Evolutionary conservation across 176 grass and related monocot species (phyloP), one percentile per base, ranked within the genome.

Genomic region (Oryza brachyantha): DNA sequence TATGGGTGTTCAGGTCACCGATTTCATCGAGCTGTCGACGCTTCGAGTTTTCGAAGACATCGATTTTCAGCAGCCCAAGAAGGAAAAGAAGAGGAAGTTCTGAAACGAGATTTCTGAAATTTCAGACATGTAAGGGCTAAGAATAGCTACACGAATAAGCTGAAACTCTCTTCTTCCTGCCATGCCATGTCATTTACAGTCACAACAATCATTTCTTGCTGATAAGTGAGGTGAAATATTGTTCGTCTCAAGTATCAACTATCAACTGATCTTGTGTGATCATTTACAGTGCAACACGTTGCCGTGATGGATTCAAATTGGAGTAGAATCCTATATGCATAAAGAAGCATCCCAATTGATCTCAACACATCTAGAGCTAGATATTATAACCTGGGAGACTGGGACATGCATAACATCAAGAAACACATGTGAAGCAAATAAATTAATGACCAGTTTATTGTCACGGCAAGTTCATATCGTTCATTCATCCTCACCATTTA

Each of bases 21-120:
- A 80, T 84, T 89, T 82, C 77, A 73, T 84, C 17, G 65, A 84
- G 59, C 43, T 76, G 28, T 86, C 64, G 66, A 82, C 37, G 36
- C 48, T 90, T 65, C 54, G 26, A 71, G 46, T 74, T 60, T 66
- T 41, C 54, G 73, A 68, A 38, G 84, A 90, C 16, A 57, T 58
- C n/a, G 84, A 79, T 17, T 46, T 77, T 21, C 72, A 75, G 67
- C 68, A 13, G 57, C 64, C 59, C 25, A 72, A 61, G 39, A 31
- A 68, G 8, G 61, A 88, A 37, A 35, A 84, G 45, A 84, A 64
- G 31, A 36, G 32, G 22, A 32, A 80, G 43, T 4, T 74, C 61
- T 59, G 76, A 21, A 42, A 29, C n/a, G 8, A 35, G 36, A 8
- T 76, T 2, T 46, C 37, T 36, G 26, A 43, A 67, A 45, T n/a